A percentile compares a stretch with the other conserved stretches of the same genome.
phyloP scores from a whole-genome alignment of 208 protist genomes.

The Porcisia deanei region DNA sequence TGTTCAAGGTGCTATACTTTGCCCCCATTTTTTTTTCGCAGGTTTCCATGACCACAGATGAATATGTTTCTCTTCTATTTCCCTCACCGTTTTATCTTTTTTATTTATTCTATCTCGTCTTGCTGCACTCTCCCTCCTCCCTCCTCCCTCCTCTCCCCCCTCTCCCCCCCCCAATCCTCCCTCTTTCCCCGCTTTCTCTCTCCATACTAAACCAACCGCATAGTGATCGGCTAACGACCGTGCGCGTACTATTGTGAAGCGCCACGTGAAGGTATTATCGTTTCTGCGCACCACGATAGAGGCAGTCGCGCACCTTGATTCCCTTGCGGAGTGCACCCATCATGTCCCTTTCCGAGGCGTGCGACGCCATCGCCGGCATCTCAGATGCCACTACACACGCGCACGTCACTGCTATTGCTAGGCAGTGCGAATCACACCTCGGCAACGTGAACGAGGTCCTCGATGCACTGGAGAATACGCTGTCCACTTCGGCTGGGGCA shows the following conservation, averaged over 20 bases:
- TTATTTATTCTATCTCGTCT: too few species aligned
- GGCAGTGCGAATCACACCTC: slow-evolving; percentile 69
- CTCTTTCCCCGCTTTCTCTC: too few species aligned
- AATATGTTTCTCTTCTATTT: too few species aligned
- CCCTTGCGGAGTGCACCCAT: background rate
- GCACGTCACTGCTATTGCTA: slow-evolving; percentile 48
- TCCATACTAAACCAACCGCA: background rate
- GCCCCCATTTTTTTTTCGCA: background rate
- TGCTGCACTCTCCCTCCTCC: too few species aligned
- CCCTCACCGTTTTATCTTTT: too few species aligned
- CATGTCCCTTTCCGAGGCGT: slow-evolving; percentile 68
- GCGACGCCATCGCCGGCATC: slow-evolving; percentile 74
- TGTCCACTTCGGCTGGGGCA: slow-evolving; percentile 46
- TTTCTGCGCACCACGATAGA: background rate
- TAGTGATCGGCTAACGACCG: too few species aligned
- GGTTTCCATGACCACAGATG: too few species aligned
- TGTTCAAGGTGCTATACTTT: background rate
- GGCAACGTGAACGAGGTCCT: slow-evolving; percentile 64
- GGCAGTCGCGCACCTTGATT: background rate
- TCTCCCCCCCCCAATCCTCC: background rate
- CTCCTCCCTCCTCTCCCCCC: too few species aligned
- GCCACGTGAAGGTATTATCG: background rate
- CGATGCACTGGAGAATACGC: slow-evolving; percentile 74
- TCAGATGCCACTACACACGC: slow-evolving; percentile 49
- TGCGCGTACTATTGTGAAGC: too few species aligned